Conservation (phyloP, 1,284 basidiomycete genomes). For the Apiotrichum porosum region DNA sequence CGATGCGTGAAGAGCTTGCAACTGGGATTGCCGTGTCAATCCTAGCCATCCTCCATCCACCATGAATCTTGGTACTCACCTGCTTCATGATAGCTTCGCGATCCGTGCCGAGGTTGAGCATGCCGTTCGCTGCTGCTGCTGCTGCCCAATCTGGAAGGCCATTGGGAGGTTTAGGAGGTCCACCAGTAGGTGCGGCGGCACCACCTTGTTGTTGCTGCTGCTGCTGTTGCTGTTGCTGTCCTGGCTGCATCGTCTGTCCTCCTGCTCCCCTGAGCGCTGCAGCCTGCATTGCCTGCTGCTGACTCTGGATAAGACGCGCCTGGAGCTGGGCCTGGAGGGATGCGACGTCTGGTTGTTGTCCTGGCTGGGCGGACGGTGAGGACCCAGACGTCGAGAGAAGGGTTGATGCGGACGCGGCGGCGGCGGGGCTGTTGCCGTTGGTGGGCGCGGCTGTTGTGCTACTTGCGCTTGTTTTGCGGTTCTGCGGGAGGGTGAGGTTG, state of each 20-base stretch:
- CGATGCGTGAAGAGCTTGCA: conserved; percentile 32
- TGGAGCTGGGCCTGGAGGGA: conserved; percentile 18
- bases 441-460: not conserved
- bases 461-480: not conserved
- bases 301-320: conserved; percentile 13
- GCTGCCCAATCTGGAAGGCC: conserved; percentile 16
- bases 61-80: conserved; percentile 28
- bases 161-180: not conserved
- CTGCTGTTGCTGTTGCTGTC: conserved; percentile 2
- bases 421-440: not conserved
- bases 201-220: conserved; percentile 2
- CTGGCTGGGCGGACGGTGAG: not conserved
- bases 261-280: not conserved
- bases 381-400: not conserved
- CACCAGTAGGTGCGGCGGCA: not conserved
- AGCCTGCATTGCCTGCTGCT: conserved; percentile 23
- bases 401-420: not conserved
- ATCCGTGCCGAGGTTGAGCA: conserved; percentile 24
- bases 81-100: conserved; percentile 44
- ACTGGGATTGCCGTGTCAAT: conserved; percentile 13
- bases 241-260: not conserved
- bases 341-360: conserved; percentile 5
- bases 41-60: too few relatives aligned
- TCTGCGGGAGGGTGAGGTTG: conserved; percentile 6
- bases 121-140: conserved; percentile 10